phyloP scores from a whole-genome alignment of 139 green algal species.

The Chlorokybus atmophyticus region DNA sequence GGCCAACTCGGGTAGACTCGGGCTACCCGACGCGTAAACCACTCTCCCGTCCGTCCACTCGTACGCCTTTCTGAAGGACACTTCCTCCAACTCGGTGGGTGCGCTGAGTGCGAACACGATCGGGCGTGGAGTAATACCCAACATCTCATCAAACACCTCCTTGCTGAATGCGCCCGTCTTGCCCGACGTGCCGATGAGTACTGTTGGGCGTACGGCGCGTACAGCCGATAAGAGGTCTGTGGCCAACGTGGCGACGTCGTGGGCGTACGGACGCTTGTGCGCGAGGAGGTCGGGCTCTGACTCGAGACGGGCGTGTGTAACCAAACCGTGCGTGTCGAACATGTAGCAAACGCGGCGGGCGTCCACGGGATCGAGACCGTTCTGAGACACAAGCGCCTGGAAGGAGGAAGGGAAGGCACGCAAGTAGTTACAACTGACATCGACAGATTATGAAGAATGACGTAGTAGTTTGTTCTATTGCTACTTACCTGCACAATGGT shows the following conservation, averaged over 20 bases:
- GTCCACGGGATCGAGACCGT: slow-evolving; percentile 34
- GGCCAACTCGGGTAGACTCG: too few species aligned
- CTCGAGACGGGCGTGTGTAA: slow-evolving; percentile 26
- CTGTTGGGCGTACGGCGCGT: slow-evolving; percentile 39
- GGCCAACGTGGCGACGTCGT: slow-evolving; percentile 49
- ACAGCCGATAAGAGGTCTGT: too few species aligned
- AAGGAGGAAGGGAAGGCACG: too few species aligned
- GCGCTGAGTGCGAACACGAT: slow-evolving; percentile 30
- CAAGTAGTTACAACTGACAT: too few species aligned
- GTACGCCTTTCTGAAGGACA: too few species aligned
- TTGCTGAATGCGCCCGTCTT: slow-evolving; percentile 47
- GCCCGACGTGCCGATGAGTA: slow-evolving; percentile 63
- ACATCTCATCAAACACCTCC: slow-evolving; percentile 31
- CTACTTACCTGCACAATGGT: too few species aligned
- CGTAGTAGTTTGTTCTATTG: too few species aligned
- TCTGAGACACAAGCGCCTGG: slow-evolving; percentile 20
- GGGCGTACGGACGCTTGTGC: slow-evolving; percentile 69
- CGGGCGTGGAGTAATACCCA: slow-evolving; percentile 8
- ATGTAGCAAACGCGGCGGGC: slow-evolving; percentile 53
- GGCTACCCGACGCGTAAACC: too few species aligned
- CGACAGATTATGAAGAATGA: too few species aligned
- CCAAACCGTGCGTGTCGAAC: slow-evolving; percentile 43
- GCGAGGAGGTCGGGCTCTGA: slow-evolving; percentile 49
- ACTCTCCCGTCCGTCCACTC: too few species aligned
- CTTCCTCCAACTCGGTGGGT: too few species aligned